Evolutionary conservation across 805 yeast genomes (phyloP), one percentile per base, ranked within the genome.

Genomic region (Candida odintsovae): DNA sequence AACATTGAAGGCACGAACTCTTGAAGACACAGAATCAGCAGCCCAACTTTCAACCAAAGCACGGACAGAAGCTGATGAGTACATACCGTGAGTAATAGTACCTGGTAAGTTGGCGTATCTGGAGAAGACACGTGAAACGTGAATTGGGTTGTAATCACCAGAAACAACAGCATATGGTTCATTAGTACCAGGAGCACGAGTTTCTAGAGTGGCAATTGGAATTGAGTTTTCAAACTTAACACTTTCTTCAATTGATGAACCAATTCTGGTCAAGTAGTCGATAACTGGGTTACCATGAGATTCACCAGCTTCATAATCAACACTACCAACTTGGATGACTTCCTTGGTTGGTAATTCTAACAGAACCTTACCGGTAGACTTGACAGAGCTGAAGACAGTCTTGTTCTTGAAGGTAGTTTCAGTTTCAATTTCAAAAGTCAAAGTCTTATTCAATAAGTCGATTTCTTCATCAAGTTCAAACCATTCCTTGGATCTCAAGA

Each of bases 21-120:
- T 88, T 40, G 90, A 80, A 48, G 97, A 94, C 58, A 88, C 90
- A 68, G 94, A 90, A 68, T 90, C 90, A 53, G 99, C 99, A 53
- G 99, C 99, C 89, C 96, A 90, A 68, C 88, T 86, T 73, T 94
- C 99, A 57, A 94, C 97, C 64, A 90, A 78, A 29, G 95, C 81
- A 75, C 99, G 85, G 57, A 90, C 92, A 52, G 95, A 78, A 51
- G 97, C 99, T 64, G 96, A 86, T 19, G 97, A 87, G 77, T 80
- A 95, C 99, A 94, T 95, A 66, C 99, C 99, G 64, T 95, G 99
- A 33, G 99, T 94, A 61, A 94, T 94, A 35, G 98, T 94, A 56
- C 99, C 99, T 49, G 97, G 97, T 63, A 94, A 76, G 62, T 82
- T 82, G 40, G 96, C 98, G 65, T 94, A 94, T 52, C 82, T 77